These are phyloP conservation scores for Crithidia brevicula DNA, from an alignment of 208 protist genomes.

Conservation along the genomic window DNA sequence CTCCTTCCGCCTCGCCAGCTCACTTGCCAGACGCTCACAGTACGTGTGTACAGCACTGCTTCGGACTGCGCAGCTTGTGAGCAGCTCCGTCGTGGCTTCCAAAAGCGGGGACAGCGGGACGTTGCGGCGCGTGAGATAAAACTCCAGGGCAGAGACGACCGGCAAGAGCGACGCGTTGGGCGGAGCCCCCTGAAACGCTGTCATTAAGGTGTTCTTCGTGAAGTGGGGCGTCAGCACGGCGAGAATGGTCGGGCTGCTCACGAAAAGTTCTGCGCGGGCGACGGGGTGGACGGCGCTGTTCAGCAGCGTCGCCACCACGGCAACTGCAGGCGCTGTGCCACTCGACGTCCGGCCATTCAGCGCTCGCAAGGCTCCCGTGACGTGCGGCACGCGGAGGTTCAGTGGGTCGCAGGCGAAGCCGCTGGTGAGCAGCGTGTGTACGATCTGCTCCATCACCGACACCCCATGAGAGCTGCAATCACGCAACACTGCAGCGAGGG, in stretches of 20 bases:
- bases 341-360: neutral
- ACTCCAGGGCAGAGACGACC: constrained; percentile 59
- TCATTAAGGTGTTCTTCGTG: constrained; percentile 45
- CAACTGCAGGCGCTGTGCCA: neutral
- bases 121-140: constrained; percentile 51
- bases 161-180: constrained; percentile 42
- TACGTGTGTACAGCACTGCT: constrained; percentile 66
- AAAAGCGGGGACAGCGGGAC: constrained; percentile 67
- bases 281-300: neutral
- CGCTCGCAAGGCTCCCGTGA: neutral
- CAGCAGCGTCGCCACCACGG: constrained; percentile 5
- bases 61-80: constrained; percentile 49
- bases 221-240: constrained; percentile 61
- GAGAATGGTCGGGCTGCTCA: constrained; percentile 63
- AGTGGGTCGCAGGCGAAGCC: constrained; percentile 55
- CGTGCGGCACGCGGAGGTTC: constrained; percentile 17
- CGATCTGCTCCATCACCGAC: constrained; percentile 33
- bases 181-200: constrained; percentile 33
- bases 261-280: constrained; percentile 34
- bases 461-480: neutral
- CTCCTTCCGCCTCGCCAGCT: constrained; percentile 56
- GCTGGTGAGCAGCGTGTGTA: constrained; percentile 55
- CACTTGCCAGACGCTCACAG: constrained; percentile 65
- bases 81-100: constrained; percentile 61
- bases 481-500: constrained; percentile 36